These are phyloP conservation scores for Mycena crocata DNA, from an alignment of 768 basidiomycete species.

Conservation along the genomic window DNA sequence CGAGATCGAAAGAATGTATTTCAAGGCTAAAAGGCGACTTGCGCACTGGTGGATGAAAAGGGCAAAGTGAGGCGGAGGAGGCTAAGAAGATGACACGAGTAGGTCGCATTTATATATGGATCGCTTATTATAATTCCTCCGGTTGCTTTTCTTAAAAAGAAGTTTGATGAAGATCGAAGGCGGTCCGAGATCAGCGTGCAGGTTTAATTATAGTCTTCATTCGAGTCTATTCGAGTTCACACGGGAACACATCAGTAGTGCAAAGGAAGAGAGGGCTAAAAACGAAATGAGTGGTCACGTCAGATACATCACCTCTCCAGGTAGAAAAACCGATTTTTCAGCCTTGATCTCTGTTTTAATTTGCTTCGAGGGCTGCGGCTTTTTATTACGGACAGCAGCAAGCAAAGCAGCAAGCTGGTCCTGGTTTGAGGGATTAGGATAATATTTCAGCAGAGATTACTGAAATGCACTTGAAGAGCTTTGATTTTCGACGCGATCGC, in stretches of 20 bases:
- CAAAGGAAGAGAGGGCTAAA: too few species aligned
- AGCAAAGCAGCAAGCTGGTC: not conserved
- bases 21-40: constrained; percentile 33
- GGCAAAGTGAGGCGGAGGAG: constrained; percentile 16
- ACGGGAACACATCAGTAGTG: too few species aligned
- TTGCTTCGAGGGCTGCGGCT: not conserved
- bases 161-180: too few species aligned
- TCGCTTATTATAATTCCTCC: not conserved
- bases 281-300: too few species aligned
- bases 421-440: not conserved
- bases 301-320: constrained; percentile 5
- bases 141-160: not conserved
- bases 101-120: not conserved
- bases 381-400: not conserved
- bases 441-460: not conserved
- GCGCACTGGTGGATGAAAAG: constrained; percentile 22
- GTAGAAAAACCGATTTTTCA: not conserved
- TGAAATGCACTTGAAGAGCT: not conserved
- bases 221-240: too few species aligned
- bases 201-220: too few species aligned
- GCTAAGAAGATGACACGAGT: not conserved
- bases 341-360: constrained; percentile 5
- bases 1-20: constrained; percentile 27
- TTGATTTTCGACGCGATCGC: constrained; percentile 4
- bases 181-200: too few species aligned